Evolutionary conservation across 2,329 filamentous ascomycete species (phyloP), one percentile per base, ranked within the genome.

Genomic region (Scedosporium aurantiacum): DNA sequence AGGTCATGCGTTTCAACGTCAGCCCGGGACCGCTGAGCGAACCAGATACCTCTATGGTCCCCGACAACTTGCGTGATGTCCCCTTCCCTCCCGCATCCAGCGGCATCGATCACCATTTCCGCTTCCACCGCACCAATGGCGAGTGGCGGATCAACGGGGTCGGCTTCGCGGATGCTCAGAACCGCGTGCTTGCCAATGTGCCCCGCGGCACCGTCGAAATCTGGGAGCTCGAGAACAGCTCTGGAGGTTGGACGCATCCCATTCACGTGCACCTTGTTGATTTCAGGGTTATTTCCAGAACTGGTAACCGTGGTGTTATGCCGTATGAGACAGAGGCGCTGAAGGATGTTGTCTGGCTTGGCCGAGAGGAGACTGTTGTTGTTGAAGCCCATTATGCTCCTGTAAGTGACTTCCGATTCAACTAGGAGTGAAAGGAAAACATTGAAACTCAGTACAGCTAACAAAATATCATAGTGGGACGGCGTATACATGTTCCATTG

Each of bases 251-350:
- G 68, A 75, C 76, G 2, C 82, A 84, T 65, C 82, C 81, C 1
- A 71, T 79, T 37, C 82, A 85, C 68, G 77, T 85, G 57, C 83
- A 85, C 66, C 73, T 85, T 1, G 77, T 86, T 57, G 82, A 84
- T 66, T 81, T 85, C 69, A 76, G 79, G 61, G 73, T 85, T 41
- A 65, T 83, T 23, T 73, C 71, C 6, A 78, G 82, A 18, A 75
- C 67, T 0, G 78, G 78, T 3, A 76, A 75, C 8, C 72, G 75
- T 2, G 67, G 66, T 12, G 61, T 61, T 8, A 76, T 84, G 4
- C 74, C 79, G 0, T 85, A 85, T 64, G 82, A 85, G 69, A 70
- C 73, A 1, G 76, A 74, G 0, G 82, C 79, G 0, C 74, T 83
- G 18, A 84, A 85, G 68, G 82, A 85, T 65, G 78, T 83, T 1